Percentiles rank a stretch among this genome's conserved stretches.
Evolutionary conservation across 1,139 yeast species (phyloP).

Genomic region (Magnusiomyces starmeri): DNA sequence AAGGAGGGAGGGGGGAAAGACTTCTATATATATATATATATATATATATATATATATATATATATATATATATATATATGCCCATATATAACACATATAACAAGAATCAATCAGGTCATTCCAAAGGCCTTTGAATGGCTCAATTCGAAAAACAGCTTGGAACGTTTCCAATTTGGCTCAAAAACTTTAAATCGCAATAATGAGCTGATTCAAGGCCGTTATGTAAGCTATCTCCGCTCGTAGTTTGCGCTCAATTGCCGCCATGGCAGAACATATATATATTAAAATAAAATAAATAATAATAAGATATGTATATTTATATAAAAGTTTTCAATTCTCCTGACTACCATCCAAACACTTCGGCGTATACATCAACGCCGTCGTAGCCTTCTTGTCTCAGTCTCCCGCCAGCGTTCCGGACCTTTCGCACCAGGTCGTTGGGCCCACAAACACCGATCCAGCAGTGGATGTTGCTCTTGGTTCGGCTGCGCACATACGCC

Average conservation of each 20-base stretch:
- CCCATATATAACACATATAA: no score
- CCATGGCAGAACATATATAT: no score
- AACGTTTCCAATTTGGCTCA: no score
- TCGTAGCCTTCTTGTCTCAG: slow-evolving; percentile 20
- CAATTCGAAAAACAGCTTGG: no score
- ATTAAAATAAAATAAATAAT: neutral
- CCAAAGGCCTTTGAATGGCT: no score
- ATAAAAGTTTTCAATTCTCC: neutral
- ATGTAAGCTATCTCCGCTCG: no score
- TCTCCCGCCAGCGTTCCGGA: slow-evolving; percentile 23
- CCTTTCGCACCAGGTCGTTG: slow-evolving; percentile 21
- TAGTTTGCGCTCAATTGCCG: no score
- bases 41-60: neutral
- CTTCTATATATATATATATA: neutral
- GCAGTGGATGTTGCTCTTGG: slow-evolving; percentile 6
- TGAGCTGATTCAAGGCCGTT: no score
- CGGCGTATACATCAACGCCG: slow-evolving; percentile 22
- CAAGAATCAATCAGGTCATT: no score
- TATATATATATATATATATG: neutral
- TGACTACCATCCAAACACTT: slow-evolving; percentile 27
- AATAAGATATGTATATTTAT: neutral
- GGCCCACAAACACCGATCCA: slow-evolving; percentile 30
- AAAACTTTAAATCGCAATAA: no score
- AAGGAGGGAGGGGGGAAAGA: neutral
- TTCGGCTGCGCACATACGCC: neutral